phyloP scores from a whole-genome alignment of 2,329 filamentous ascomycete genomes.

The Ceratocystiopsis sp. region DNA sequence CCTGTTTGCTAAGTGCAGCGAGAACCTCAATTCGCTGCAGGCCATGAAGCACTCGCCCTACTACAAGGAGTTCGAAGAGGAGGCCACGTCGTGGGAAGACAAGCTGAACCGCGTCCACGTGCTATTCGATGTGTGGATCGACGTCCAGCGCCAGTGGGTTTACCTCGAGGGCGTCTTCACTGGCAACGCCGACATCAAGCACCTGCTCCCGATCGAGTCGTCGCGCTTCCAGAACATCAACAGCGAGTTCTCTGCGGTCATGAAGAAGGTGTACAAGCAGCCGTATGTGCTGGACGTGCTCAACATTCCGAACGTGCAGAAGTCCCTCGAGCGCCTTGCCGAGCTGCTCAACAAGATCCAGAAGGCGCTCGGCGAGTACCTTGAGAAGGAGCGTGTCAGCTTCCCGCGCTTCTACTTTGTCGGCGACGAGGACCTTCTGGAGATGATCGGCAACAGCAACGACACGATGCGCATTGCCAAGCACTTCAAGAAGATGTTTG shows the following conservation, averaged over 20 bases:
- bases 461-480: conserved; percentile 93
- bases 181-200: conserved; percentile 97
- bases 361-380: conserved; percentile 93
- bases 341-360: conserved; percentile 98
- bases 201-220: conserved; percentile 88
- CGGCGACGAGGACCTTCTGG: conserved; percentile 90
- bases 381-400: conserved; percentile 91
- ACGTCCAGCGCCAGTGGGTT: conserved; percentile 99
- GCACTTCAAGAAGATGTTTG: conserved; percentile 99
- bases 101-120: conserved; percentile 95
- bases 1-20: conserved; percentile 93
- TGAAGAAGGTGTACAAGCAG: conserved; percentile 98
- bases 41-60: conserved; percentile 99
- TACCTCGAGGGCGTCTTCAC: conserved; percentile 98
- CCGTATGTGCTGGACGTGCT: conserved; percentile 92
- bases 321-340: conserved; percentile 87
- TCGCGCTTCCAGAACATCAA: conserved; percentile 98
- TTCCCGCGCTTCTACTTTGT: conserved; percentile 99
- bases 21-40: conserved; percentile 92
- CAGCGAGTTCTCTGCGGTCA: conserved; percentile 93
- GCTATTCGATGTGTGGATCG: conserved; percentile 98
- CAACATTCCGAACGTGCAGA: conserved; percentile 88
- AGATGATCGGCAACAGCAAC: conserved; percentile 99
- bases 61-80: conserved; percentile 98
- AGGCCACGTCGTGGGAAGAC: conserved; percentile 93